A percentile compares a stretch with the other conserved stretches of the same genome.
phyloP scores from a whole-genome alignment of 768 basidiomycete species.

The Kwoniella botswanensis region DNA sequence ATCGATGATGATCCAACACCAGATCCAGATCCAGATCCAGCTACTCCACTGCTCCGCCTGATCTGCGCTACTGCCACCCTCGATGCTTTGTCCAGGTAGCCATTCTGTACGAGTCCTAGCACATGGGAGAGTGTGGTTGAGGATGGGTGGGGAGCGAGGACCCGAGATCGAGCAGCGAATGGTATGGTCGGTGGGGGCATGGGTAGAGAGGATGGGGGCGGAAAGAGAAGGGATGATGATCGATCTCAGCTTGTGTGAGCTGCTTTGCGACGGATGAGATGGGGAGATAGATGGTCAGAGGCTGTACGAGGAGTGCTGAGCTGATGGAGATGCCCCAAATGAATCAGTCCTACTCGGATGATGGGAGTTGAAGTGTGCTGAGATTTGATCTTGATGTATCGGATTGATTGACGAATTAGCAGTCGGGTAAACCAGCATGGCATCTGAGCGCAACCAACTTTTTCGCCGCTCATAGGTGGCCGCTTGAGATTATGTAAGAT shows the following conservation, averaged over 20 bases:
- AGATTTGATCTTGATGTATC: background rate
- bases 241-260: background rate
- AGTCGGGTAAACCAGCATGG: constrained; percentile 16
- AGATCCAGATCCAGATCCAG: background rate
- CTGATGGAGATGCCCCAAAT: background rate
- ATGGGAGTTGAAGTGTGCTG: background rate
- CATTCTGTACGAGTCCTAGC: constrained; percentile 19
- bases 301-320: background rate
- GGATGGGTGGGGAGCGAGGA: background rate
- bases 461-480: background rate
- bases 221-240: background rate
- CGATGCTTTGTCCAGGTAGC: constrained; percentile 14
- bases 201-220: background rate
- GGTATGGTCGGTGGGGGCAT: constrained; percentile 1
- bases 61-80: constrained; percentile 13
- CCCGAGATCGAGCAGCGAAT: constrained; percentile 10
- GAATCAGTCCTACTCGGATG: no score
- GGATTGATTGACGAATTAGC: background rate
- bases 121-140: constrained; percentile 14
- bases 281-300: background rate
- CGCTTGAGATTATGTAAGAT: background rate
- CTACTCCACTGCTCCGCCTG: constrained; percentile 11
- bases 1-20: constrained; percentile 4
- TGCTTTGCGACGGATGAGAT: background rate
- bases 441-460: background rate